Base-by-base conservation (phyloP, 441 rosid species). In the Adansonia gregorii region DNA sequence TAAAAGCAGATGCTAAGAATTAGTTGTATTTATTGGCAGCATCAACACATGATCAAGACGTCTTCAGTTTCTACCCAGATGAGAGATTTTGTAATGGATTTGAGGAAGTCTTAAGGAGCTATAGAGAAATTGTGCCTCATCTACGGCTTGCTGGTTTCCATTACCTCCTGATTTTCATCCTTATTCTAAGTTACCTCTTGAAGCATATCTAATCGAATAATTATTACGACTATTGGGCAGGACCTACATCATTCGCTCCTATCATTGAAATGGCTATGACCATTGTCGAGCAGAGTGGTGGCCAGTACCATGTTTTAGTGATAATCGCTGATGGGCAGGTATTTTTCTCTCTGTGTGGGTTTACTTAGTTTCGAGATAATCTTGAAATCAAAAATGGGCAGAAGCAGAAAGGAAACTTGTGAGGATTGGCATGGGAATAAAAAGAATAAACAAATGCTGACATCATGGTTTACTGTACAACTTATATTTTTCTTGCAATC, bases 251-350 rank as follows among this genome's bases (percentile, higher is more conserved):
- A 3, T 92, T 92, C 81, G 93, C 96, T 12, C 94, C 96, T 0
- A 67, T 92, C 69, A 89, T 92, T 76, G 93, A 92, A 67, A 92
- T 89, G 96, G 94, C 93, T 27, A 88, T 88, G 94, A 89, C 89
- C 20, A 89, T 92, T 78, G 96, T 92, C 59, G 94, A 90, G 80
- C 85, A 86, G 77, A 92, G 93, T 64, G 88, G 87, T 73, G 94
- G 94, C 58, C 96, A 92, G 70, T 92, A 92, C 82, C 96, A 92
- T 10, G 96, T 92, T 17, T 79, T 92, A 81, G 66, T 92, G 84
- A 92, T 92, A 78, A 90, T 92, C 79, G 96, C 96, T 2, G 96
- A 92, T 78, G 96, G 96, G 14, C 96, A 92, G 96, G 96, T 94
- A 86, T 19, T 22, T 45, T 55, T n/a, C 31, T 8, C 19, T 49